Evolutionary conservation across 169 alveolate species (phyloP).

Genomic region (Perkinsus olseni): DNA sequence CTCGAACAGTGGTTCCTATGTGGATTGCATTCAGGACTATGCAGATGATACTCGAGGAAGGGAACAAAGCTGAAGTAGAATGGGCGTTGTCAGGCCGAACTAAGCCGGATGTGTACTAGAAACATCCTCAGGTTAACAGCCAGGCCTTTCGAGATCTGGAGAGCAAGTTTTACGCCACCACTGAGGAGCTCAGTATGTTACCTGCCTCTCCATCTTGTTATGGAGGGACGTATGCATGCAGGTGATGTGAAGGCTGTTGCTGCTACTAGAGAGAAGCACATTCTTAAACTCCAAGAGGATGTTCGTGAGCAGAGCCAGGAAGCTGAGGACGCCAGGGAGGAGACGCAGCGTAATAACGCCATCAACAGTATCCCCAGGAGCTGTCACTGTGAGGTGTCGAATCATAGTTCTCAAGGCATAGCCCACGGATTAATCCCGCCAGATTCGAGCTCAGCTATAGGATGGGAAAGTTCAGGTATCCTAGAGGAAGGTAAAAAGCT

Average conservation of each 20-base stretch:
- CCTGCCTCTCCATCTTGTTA: no score
- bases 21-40: background rate
- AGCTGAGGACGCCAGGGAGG: background rate
- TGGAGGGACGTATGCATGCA: no score
- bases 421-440: no score
- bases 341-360: background rate
- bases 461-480: background rate
- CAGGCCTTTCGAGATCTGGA: background rate
- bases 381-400: no score
- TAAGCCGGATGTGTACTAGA: no score
- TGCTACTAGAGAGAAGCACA: background rate
- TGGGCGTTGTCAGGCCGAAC: no score
- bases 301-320: background rate
- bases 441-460: no score
- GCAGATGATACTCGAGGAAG: background rate
- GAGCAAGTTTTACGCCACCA: background rate
- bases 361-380: no score
- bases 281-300: background rate
- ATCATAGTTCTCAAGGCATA: no score
- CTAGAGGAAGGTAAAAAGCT: background rate
- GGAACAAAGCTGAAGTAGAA: background rate
- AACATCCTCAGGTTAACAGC: background rate
- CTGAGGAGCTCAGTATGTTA: background rate
- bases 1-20: background rate
- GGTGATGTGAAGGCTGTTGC: background rate